Percentiles rank a stretch among this genome's conserved stretches.
phyloP scores from a whole-genome alignment of 192 early-diverging fungal genomes.

The Linnemannia hyalina region DNA sequence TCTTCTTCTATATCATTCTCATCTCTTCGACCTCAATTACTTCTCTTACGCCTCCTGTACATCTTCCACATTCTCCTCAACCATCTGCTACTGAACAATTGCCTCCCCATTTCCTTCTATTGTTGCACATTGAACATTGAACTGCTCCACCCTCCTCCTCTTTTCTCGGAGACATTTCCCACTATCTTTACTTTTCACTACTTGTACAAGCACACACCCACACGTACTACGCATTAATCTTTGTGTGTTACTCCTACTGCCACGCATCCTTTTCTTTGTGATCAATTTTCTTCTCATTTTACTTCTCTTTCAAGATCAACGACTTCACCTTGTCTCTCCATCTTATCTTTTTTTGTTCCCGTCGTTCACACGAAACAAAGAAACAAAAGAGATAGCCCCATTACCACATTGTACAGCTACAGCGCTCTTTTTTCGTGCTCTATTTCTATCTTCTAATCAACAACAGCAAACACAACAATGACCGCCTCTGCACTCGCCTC shows the following conservation, averaged over 20 bases:
- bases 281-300: not conserved
- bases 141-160: not conserved
- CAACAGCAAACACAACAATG: constrained; percentile 25
- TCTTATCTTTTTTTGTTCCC: not conserved
- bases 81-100: no score
- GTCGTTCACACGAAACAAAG: not conserved
- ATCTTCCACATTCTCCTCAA: not conserved
- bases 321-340: not conserved
- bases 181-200: not conserved
- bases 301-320: not conserved
- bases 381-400: not conserved
- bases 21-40: not conserved
- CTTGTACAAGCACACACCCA: not conserved
- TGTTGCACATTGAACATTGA: not conserved
- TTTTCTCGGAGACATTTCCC: not conserved
- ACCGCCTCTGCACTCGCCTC: constrained; percentile 51
- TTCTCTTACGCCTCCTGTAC: not conserved
- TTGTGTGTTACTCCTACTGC: not conserved
- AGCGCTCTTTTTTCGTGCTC: no score
- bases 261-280: not conserved
- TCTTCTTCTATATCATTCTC: constrained; percentile 1
- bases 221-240: not conserved
- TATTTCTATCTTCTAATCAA: not conserved
- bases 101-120: not conserved
- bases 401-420: constrained; percentile 8